phyloP scores from a whole-genome alignment of 139 green algal species.

The Picochlorum sp. region DNA sequence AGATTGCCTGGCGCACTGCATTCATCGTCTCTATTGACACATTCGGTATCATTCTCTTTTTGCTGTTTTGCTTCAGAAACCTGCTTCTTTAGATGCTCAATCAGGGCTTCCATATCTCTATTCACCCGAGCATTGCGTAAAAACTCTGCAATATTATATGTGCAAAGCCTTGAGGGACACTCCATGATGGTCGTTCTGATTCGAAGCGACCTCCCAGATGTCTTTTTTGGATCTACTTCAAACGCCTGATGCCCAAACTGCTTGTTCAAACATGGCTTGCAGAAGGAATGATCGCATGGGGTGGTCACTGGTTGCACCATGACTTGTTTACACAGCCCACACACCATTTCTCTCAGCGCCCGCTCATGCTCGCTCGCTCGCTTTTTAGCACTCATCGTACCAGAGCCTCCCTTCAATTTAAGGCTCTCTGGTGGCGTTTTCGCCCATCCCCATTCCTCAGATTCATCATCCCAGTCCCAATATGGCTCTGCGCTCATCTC shows the following conservation, averaged over 20 bases:
- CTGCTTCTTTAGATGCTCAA: conserved; percentile 48
- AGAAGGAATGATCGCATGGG: conserved; percentile 88
- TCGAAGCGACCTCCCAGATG: conserved; percentile 39
- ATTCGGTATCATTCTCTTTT: conserved; percentile 18
- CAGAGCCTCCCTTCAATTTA: conserved; percentile 18
- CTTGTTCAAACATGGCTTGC: conserved; percentile 73
- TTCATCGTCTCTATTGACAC: conserved; percentile 20
- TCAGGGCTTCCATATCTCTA: conserved; percentile 53
- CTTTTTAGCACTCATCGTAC: conserved; percentile 28
- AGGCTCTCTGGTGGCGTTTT: conserved; percentile 40
- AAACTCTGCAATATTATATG: conserved; percentile 69
- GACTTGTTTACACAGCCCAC: conserved; percentile 58
- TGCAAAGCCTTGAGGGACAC: conserved; percentile 45
- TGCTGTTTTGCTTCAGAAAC: conserved; percentile 16
- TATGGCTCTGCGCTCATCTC: conserved; percentile 53
- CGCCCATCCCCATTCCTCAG: conserved; percentile 62
- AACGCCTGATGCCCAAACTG: conserved; percentile 41
- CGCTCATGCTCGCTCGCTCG: conserved; percentile 55
- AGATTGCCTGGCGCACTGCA: conserved; percentile 7
- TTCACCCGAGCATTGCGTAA: conserved; percentile 56
- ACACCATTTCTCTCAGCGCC: conserved; percentile 68
- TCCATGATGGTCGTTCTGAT: conserved; percentile 58
- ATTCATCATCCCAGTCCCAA: conserved; percentile 54
- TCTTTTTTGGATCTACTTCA: conserved; percentile 13
- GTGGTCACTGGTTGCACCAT: conserved; percentile 58